phyloP scores from a whole-genome alignment of 352 stramenopile genomes.

The Halophytophthora polymorphica region DNA sequence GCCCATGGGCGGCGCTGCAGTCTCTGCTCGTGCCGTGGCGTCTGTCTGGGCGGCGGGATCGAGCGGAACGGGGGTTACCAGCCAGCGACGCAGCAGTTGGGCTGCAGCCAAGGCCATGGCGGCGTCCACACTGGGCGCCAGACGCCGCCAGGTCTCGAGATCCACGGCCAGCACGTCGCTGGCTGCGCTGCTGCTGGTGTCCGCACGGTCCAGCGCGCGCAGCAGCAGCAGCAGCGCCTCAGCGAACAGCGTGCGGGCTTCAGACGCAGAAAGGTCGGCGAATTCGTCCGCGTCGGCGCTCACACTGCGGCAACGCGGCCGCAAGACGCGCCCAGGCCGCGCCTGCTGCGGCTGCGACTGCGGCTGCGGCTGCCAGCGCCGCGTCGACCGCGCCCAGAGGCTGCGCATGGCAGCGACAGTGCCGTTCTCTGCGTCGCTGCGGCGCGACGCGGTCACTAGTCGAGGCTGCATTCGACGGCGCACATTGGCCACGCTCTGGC shows the following conservation, averaged over 20 bases:
- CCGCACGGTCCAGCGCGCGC: no score
- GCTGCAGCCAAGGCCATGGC: slow-evolving; percentile 27
- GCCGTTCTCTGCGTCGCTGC: not conserved
- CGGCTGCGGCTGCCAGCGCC: no score
- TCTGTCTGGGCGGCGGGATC: slow-evolving; percentile 16
- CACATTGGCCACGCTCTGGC: slow-evolving; percentile 18
- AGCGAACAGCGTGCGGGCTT: no score
- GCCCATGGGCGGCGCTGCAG: slow-evolving; percentile 14
- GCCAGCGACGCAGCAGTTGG: slow-evolving; percentile 31
- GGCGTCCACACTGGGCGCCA: slow-evolving; percentile 19
- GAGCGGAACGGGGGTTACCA: no score
- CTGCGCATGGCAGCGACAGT: no score
- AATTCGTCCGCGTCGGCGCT: no score
- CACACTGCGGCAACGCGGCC: no score
- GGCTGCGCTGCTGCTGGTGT: not conserved
- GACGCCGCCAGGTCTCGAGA: not conserved
- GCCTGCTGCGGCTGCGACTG: no score
- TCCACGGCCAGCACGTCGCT: slow-evolving; percentile 8
- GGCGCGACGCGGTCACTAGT: no score
- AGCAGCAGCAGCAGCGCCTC: no score
- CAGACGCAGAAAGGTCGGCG: no score
- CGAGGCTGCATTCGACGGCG: slow-evolving; percentile 6
- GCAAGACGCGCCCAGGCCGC: no score
- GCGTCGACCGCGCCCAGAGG: slow-evolving; percentile 12
- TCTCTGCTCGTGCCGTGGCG: slow-evolving; percentile 6